These are phyloP conservation scores for Petunia secreta DNA, from an alignment of 257 asterid genomes.

Conservation along the genomic window DNA sequence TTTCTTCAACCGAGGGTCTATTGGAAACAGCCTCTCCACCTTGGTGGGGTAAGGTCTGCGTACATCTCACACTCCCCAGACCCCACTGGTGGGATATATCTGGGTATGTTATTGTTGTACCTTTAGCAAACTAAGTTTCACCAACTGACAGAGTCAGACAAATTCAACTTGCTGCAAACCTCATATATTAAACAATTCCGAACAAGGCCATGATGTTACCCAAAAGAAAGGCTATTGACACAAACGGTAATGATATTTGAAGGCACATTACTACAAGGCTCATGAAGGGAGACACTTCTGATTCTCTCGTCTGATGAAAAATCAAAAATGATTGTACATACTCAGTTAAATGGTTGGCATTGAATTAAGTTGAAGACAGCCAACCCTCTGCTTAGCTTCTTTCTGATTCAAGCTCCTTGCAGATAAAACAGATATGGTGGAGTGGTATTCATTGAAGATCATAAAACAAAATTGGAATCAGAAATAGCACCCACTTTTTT, in stretches of 20 bases:
- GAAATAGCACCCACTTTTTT: background rate
- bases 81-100: too few relatives aligned
- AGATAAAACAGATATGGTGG: background rate
- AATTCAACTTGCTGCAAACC: background rate
- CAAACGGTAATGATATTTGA: background rate
- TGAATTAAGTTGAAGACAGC: background rate
- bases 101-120: too few relatives aligned
- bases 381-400: background rate
- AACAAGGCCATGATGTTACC: slow-evolving; percentile 21
- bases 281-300: background rate
- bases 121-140: background rate
- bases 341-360: background rate
- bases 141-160: background rate
- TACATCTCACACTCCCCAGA: too few relatives aligned
- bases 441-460: background rate
- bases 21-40: too few relatives aligned
- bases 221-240: background rate
- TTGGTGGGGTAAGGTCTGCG: too few relatives aligned
- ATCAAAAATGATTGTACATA: background rate
- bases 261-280: slow-evolving; percentile 17
- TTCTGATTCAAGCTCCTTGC: slow-evolving; percentile 16
- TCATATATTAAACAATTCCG: background rate
- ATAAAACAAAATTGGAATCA: background rate
- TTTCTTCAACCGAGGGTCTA: too few relatives aligned
- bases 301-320: background rate